Evolutionary conservation across 306 rosid species (phyloP), one percentile per base, ranked within the genome.

Genomic region (Luffa acutangula): DNA sequence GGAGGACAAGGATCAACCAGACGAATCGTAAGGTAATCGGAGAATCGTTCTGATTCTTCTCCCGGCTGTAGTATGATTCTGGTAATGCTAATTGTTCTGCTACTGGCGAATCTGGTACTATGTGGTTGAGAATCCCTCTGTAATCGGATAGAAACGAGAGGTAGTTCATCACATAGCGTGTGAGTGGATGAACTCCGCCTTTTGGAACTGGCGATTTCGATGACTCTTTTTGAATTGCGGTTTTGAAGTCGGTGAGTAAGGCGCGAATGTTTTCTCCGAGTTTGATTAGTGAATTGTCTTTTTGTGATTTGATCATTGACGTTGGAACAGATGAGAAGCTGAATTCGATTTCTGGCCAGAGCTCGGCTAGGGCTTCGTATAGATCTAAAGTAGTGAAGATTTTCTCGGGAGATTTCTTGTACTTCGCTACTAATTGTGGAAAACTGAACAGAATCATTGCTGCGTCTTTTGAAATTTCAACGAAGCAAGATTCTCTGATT

Each of bases 161-260:
- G 83, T 87, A 89, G 81, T 89, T 89, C 91, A 89, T 86, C 11
- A 81, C 93, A 75, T 89, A 89, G 56, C 93, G 93, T 10, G 93
- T 87, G 21, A 89, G 85, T 1, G 93, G 93, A 81, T 89, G 93
- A 57, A 87, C 43, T 4, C 85, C 89, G 25, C 93, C 91, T 4
- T 89, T 85, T 0, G 91, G 91, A 10, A 87, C 86, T 0, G 88
- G 81, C 56, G 20, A 69, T 69, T 86, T 89, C 1, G 91, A 84
- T 0, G 78, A 41, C 31, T 87, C 89, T 79, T 89, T 89, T 59
- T 81, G 88, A 62, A 89, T 88, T 62, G 89, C 89, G 7, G 80
- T 79, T 86, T 86, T 89, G 67, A 88, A 88, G 18, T 86, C 83
- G 0, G 73, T 7, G 20, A 88, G 43, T 88, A 86, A 83, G 0